phyloP scores from a whole-genome alignment of 177 flowering plant species.

The Vitis hybrid region DNA sequence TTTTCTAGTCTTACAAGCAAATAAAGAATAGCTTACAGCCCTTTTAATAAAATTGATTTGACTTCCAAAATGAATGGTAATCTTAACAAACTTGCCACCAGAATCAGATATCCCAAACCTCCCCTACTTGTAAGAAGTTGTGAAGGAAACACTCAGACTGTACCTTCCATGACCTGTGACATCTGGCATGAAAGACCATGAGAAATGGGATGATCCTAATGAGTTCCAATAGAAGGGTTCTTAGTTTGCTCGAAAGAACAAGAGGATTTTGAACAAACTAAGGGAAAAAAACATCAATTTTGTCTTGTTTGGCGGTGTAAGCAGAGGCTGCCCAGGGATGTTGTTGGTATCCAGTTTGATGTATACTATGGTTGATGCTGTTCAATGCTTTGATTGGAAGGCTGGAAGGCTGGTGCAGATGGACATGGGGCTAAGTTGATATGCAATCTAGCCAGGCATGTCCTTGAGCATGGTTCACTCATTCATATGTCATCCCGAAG shows the following conservation, averaged over 20 bases:
- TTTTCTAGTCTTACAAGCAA: background rate
- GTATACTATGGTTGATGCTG: constrained; percentile 14
- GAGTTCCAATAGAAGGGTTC: constrained; percentile 27
- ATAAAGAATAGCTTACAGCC: background rate
- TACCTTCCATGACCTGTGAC: no score
- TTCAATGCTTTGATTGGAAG: constrained; percentile 37
- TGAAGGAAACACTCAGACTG: no score
- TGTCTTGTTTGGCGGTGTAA: constrained; percentile 22
- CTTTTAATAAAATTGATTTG: background rate
- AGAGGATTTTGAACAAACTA: background rate
- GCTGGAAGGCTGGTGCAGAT: background rate
- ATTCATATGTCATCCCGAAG: no score
- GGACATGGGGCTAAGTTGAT: no score
- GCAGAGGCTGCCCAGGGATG: constrained; percentile 30
- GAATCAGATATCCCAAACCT: no score
- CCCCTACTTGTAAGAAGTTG: no score
- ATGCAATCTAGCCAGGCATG: no score
- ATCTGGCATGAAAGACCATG: constrained; percentile 27
- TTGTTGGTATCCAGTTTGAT: constrained; percentile 17
- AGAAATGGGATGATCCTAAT: constrained; percentile 24
- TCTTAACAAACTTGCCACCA: no score
- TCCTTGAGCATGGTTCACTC: no score
- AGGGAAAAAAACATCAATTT: constrained; percentile 17
- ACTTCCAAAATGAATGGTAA: no score
- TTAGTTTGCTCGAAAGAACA: no score